A percentile compares a stretch with the other conserved stretches of the same genome.
Evolutionary conservation across 257 asterid species (phyloP).

Genomic region (Primulina tabacum): DNA sequence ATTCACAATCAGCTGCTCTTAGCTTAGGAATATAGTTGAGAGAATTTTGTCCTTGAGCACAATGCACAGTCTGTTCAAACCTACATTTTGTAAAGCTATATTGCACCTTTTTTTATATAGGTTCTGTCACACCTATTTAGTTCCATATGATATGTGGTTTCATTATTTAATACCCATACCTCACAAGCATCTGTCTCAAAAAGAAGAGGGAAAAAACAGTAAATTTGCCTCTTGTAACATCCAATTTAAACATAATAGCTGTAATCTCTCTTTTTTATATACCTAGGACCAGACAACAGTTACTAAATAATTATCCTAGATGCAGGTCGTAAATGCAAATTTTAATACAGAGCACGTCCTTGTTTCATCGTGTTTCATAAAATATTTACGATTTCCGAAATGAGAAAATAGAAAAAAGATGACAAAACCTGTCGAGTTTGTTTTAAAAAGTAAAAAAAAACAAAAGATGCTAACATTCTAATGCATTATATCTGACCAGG

Average conservation of each 20-base stretch:
- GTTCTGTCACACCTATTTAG: too few species aligned
- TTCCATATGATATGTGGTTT: too few species aligned
- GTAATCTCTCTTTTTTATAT: background rate
- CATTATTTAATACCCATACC: too few species aligned
- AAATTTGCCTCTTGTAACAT: slow-evolving; percentile 1
- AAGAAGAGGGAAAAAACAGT: background rate
- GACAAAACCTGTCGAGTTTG: background rate
- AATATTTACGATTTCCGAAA: background rate
- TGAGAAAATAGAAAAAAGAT: background rate
- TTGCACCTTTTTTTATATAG: too few species aligned
- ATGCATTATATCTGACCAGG: slow-evolving; percentile 19
- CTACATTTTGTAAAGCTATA: too few species aligned
- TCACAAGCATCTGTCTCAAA: too few species aligned
- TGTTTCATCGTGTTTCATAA: background rate
- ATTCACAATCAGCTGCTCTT: too few species aligned
- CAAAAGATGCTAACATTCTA: slow-evolving; percentile 1
- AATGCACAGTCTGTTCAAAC: too few species aligned
- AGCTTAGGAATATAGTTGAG: too few species aligned
- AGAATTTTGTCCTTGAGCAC: too few species aligned
- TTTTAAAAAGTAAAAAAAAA: background rate
- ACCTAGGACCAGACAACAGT: background rate
- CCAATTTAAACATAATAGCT: slow-evolving; percentile 15
- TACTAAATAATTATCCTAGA: background rate
- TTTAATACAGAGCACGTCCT: background rate
- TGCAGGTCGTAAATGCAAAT: background rate